phyloP scores from a whole-genome alignment of 192 early-diverging fungal species.

The Hyaloraphidium curvatum region DNA sequence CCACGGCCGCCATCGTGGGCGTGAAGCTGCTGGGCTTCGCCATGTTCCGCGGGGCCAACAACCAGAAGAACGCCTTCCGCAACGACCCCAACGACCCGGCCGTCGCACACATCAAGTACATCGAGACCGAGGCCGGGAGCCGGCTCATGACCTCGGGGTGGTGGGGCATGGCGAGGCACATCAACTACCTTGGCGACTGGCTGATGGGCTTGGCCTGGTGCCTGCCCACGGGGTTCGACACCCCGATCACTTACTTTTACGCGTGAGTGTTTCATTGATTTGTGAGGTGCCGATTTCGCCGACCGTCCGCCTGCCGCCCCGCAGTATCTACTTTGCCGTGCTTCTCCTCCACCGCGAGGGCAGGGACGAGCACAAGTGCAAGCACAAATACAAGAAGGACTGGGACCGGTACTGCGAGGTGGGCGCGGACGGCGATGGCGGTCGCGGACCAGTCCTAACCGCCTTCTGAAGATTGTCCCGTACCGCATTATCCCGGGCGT shows the following conservation, averaged over 20 bases:
- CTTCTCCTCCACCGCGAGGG: slow-evolving; percentile 72
- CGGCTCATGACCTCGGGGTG: slow-evolving; percentile 65
- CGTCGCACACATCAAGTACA: slow-evolving; percentile 54
- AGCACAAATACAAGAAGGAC: slow-evolving; percentile 79
- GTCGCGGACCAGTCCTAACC: background rate
- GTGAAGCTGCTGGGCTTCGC: slow-evolving; percentile 49
- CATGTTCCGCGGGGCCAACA: slow-evolving; percentile 79
- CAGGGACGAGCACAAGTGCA: slow-evolving; percentile 80
- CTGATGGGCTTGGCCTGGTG: slow-evolving; percentile 78
- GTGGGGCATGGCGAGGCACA: slow-evolving; percentile 88
- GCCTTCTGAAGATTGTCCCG: slow-evolving; percentile 27
- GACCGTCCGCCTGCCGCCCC: too few relatives aligned
- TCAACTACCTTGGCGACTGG: slow-evolving; percentile 94
- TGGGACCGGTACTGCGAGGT: slow-evolving; percentile 67
- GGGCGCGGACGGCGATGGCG: background rate
- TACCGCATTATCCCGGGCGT: slow-evolving; percentile 71
- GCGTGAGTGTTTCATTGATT: too few relatives aligned
- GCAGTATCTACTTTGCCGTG: slow-evolving; percentile 77
- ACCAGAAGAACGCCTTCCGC: slow-evolving; percentile 78
- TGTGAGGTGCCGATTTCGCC: too few relatives aligned
- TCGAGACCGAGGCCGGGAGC: slow-evolving; percentile 64
- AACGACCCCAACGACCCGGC: slow-evolving; percentile 36
- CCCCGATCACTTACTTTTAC: slow-evolving; percentile 84
- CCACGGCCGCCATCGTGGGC: slow-evolving; percentile 20
- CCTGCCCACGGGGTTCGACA: slow-evolving; percentile 59